Evolutionary conservation across 345 rosid species (phyloP).

Genomic region (Schrenkiella parvula): DNA sequence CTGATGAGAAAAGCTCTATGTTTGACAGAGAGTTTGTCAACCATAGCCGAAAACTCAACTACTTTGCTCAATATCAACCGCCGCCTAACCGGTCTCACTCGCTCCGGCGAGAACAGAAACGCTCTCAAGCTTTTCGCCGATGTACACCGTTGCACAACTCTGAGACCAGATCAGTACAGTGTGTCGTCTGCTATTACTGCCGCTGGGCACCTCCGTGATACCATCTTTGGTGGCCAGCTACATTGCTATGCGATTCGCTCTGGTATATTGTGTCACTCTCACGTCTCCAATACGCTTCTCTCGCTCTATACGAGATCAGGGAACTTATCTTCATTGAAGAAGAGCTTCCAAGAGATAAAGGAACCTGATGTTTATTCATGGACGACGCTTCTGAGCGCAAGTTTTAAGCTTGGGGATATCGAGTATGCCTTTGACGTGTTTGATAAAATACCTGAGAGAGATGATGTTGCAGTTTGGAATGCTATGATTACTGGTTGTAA

Average conservation of each 20-base stretch:
- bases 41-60: slow-evolving; percentile 15
- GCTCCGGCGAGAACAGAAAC: slow-evolving; percentile 40
- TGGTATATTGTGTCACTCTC: slow-evolving; percentile 41
- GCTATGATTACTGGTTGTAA: slow-evolving; percentile 72
- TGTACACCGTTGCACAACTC: slow-evolving; percentile 36
- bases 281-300: slow-evolving; percentile 64
- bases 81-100: slow-evolving; percentile 41
- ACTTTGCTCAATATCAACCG: slow-evolving; percentile 48
- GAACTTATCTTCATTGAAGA: slow-evolving; percentile 38
- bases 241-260: slow-evolving; percentile 54
- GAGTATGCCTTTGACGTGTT: slow-evolving; percentile 53
- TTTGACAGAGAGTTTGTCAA: slow-evolving; percentile 13
- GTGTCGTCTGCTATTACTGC: slow-evolving; percentile 58
- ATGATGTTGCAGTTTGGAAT: slow-evolving; percentile 57
- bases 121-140: slow-evolving; percentile 52
- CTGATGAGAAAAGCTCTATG: slow-evolving; percentile 30
- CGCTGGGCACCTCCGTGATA: slow-evolving; percentile 45
- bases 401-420: slow-evolving; percentile 44
- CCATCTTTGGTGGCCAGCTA: slow-evolving; percentile 45
- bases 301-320: slow-evolving; percentile 45
- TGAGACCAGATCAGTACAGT: slow-evolving; percentile 61
- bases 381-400: slow-evolving; percentile 55
- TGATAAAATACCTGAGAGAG: slow-evolving; percentile 45
- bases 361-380: slow-evolving; percentile 65
- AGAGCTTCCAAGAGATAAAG: slow-evolving; percentile 46